These are phyloP conservation scores for Neofusicoccum sp. DNA, from an alignment of 2,329 filamentous ascomycete species.

Conservation along the genomic window DNA sequence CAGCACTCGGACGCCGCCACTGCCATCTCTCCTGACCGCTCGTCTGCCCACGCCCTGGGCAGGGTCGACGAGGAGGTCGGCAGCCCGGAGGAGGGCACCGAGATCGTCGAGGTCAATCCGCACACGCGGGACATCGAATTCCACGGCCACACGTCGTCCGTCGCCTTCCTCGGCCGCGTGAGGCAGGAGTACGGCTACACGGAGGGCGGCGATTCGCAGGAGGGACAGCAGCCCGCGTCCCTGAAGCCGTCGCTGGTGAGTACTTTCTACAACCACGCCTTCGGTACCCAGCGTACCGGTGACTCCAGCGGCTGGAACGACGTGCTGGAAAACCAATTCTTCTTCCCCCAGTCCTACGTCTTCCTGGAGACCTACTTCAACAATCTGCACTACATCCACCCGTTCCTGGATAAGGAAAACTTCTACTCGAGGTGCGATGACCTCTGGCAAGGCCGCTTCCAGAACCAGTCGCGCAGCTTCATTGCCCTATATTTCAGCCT, in stretches of 20 bases:
- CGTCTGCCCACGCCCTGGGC: not conserved
- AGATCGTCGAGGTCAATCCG: slow-evolving; percentile 50
- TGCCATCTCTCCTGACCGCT: slow-evolving; percentile 4
- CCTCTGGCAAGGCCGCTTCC: slow-evolving; percentile 43
- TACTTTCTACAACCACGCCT: slow-evolving; percentile 50
- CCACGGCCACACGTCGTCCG: slow-evolving; percentile 52
- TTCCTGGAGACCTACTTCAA: slow-evolving; percentile 54
- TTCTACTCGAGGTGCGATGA: slow-evolving; percentile 49
- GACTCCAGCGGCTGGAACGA: slow-evolving; percentile 20
- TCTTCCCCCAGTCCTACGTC: slow-evolving; percentile 48
- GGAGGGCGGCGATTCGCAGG: not conserved
- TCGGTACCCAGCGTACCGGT: slow-evolving; percentile 32
- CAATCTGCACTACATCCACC: slow-evolving; percentile 53
- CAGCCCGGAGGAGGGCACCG: slow-evolving; percentile 45
- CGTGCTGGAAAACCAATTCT: slow-evolving; percentile 34
- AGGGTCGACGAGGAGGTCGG: slow-evolving; percentile 19
- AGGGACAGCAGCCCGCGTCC: slow-evolving; percentile 25
- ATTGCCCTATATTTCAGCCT: slow-evolving; percentile 52
- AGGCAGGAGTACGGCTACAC: slow-evolving; percentile 30
- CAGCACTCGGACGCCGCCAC: not conserved
- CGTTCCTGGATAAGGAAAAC: slow-evolving; percentile 50
- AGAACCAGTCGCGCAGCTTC: slow-evolving; percentile 44
- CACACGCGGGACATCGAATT: slow-evolving; percentile 45
- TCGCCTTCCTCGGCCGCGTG: slow-evolving; percentile 49
- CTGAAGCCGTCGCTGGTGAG: slow-evolving; percentile 47